Base-by-base conservation (phyloP, 495 filamentous ascomycete species). In the Jackrogersella multiformis region DNA sequence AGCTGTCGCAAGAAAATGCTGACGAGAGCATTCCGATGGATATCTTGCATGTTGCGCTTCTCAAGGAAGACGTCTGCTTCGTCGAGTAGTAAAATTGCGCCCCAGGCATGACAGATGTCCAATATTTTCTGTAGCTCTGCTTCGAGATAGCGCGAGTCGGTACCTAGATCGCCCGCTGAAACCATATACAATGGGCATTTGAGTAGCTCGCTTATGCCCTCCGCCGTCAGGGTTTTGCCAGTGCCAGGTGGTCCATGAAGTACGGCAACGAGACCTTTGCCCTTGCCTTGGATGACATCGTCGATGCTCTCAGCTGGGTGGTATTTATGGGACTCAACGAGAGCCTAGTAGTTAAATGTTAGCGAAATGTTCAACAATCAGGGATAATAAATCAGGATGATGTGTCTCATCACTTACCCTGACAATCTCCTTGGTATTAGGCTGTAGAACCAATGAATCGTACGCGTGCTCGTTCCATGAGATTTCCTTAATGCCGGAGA, bases 391-490 rank as follows among this genome's bases (percentile, higher is more conserved):
- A 12, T 15, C 34, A 34, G 1, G n/a, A 35, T 15, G 20, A 2
- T 21, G 23, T 20, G n/a, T n/a, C n/a, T n/a, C n/a, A 18, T 26
- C 4, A 53, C 71, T 56, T 60, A 73, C 72, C 42, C 88, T 90
- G 44, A 96, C 91, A 53, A 95, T 92, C 13, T 86, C 85, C 66
- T 96, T 95, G 53, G 91, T 90, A 57, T 90, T 88, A 12, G 84
- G 78, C 1, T 90, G 87, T 8, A 96, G 81, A 2, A 95, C 90
- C 15, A 96, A 84, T 2, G 87, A 89, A 57, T 90, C 85, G 70
- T 93, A 95, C 4, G 92, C 92, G n/a, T 86, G 82, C 41, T 89
- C 87, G 71, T 95, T 91, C 90, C 90, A 96, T 32, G 86, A 80
- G 66, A 93, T 94, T 20, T 94, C 90, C 60, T 87, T 88, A 71